These are phyloP conservation scores for Dioscorea zingiberensis DNA, from an alignment of 106 monocot species.

Conservation along the genomic window DNA sequence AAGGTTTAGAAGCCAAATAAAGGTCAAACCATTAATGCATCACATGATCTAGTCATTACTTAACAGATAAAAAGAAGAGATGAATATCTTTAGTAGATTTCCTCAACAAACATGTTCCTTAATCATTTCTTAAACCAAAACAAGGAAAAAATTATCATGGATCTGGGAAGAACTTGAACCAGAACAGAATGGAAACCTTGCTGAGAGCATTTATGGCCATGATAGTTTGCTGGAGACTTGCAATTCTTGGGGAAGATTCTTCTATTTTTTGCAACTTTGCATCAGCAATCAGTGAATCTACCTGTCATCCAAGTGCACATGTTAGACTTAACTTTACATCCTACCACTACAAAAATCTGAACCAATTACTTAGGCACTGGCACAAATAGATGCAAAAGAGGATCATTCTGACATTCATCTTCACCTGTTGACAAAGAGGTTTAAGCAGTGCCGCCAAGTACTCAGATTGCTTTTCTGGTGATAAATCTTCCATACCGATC, in stretches of 20 bases:
- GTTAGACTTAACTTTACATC: background rate
- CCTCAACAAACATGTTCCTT: too few relatives aligned
- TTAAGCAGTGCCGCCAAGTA: constrained; percentile 71
- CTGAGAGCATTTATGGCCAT: constrained; percentile 87
- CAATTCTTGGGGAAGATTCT: constrained; percentile 60
- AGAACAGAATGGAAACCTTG: constrained; percentile 49
- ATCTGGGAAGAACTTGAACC: background rate
- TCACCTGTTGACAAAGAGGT: constrained; percentile 82
- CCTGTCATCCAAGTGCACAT: constrained; percentile 32
- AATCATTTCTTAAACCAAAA: background rate
- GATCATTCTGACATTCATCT: background rate
- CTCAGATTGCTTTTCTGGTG: constrained; percentile 72
- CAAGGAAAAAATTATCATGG: background rate
- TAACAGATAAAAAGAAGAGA: too few relatives aligned
- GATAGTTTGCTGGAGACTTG: constrained; percentile 68
- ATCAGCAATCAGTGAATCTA: constrained; percentile 52
- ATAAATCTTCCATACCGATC: constrained; percentile 92
- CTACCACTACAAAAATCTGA: too few relatives aligned
- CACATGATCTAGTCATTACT: too few relatives aligned
- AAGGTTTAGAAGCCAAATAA: too few relatives aligned
- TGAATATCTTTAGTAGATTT: too few relatives aligned
- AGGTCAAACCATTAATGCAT: too few relatives aligned
- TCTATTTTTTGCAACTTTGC: constrained; percentile 46
- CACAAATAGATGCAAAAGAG: background rate
- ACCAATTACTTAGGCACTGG: too few relatives aligned